Percentiles rank a stretch among this genome's conserved stretches.
These are phyloP conservation scores for Vanrija sp. DNA, from an alignment of 1,284 basidiomycete genomes.

Conservation along the genomic window DNA sequence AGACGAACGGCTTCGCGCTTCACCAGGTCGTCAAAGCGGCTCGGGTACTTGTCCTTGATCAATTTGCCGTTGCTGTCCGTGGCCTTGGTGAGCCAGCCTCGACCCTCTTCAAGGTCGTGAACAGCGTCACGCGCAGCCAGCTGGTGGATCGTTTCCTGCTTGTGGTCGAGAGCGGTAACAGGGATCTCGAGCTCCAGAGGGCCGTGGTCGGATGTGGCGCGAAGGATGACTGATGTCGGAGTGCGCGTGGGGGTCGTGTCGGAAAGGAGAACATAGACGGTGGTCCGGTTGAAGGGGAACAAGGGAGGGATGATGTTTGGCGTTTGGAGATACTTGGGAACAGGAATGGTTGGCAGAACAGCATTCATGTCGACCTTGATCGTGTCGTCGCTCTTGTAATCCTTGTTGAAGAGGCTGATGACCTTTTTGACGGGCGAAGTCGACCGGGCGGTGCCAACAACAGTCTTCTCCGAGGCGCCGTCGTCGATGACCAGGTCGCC, in stretches of 20 bases:
- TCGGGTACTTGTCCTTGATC: background rate
- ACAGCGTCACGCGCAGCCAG: slow-evolving; percentile 57
- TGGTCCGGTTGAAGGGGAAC: slow-evolving; percentile 20
- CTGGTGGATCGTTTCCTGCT: slow-evolving; percentile 49
- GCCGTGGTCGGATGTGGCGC: slow-evolving; percentile 47
- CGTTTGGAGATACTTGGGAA: slow-evolving; percentile 49
- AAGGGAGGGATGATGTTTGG: slow-evolving; percentile 9
- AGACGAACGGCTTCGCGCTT: slow-evolving; percentile 37
- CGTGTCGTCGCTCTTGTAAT: slow-evolving; percentile 2
- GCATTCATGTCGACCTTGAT: background rate
- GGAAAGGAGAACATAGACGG: slow-evolving; percentile 55
- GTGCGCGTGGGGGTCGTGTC: slow-evolving; percentile 1
- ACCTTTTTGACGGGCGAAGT: slow-evolving; percentile 22
- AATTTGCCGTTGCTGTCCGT: background rate
- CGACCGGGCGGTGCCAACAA: background rate
- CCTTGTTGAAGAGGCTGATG: slow-evolving; percentile 28
- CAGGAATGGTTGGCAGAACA: slow-evolving; percentile 48
- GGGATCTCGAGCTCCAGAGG: slow-evolving; percentile 47
- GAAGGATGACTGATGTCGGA: slow-evolving; percentile 24
- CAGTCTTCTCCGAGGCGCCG: background rate
- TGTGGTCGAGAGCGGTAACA: slow-evolving; percentile 29
- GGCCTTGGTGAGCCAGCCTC: slow-evolving; percentile 5
- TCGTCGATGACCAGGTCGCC: background rate
- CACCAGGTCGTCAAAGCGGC: slow-evolving; percentile 27
- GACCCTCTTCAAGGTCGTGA: slow-evolving; percentile 43